phyloP scores from a whole-genome alignment of 768 basidiomycete genomes.

The Postia placenta region DNA sequence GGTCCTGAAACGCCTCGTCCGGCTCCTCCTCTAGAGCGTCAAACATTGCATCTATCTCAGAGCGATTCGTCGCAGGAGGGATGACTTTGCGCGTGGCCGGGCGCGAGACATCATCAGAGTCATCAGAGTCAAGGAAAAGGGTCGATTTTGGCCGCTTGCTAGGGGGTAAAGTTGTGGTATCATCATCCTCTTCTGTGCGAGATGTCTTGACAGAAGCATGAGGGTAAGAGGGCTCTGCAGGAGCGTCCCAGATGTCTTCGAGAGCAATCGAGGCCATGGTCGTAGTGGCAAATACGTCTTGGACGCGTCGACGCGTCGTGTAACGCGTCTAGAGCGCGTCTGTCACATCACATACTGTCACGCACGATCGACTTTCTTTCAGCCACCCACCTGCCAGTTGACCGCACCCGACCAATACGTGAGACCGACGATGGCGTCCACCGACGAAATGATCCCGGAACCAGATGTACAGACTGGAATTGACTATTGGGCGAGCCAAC shows the following conservation, averaged over 20 bases:
- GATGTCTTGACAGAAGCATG: slow-evolving; percentile 5
- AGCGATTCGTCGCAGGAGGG: slow-evolving; percentile 15
- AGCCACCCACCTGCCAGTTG: too few relatives aligned
- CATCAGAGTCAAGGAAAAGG: slow-evolving; percentile 53
- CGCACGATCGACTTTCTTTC: not conserved
- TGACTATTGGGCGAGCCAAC: slow-evolving; percentile 79
- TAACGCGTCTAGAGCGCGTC: not conserved
- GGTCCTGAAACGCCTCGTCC: slow-evolving; percentile 30
- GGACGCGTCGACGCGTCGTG: not conserved
- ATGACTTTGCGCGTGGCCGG: slow-evolving; percentile 13
- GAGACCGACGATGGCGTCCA: slow-evolving; percentile 1
- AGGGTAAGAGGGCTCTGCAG: slow-evolving; percentile 20
- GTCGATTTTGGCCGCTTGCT: slow-evolving; percentile 30
- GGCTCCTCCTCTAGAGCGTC: slow-evolving; percentile 44
- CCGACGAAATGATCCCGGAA: not conserved
- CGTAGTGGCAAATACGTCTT: slow-evolving; percentile 7
- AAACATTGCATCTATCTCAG: slow-evolving; percentile 38
- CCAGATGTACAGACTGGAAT: slow-evolving; percentile 74
- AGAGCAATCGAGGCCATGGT: slow-evolving; percentile 5
- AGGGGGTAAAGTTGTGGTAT: not conserved
- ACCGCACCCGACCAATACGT: too few relatives aligned
- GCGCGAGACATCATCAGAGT: slow-evolving; percentile 38
- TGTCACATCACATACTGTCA: not conserved
- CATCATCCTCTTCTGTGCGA: slow-evolving; percentile 15
- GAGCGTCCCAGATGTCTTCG: slow-evolving; percentile 53